phyloP scores from a whole-genome alignment of 2,329 filamentous ascomycete genomes.

The Lizonia empirigonia region DNA sequence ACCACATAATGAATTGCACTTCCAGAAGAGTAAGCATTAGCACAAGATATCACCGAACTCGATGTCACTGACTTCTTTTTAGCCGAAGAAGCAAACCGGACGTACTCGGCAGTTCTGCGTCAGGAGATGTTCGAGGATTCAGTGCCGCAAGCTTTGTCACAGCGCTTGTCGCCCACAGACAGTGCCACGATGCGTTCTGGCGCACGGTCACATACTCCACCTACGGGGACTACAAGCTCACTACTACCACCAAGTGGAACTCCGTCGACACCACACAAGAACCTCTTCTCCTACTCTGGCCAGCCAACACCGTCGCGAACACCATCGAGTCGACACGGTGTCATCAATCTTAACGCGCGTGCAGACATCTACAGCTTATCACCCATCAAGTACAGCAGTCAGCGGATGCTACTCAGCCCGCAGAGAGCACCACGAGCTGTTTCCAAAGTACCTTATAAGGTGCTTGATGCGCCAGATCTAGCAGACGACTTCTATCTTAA shows the following conservation, averaged over 20 bases:
- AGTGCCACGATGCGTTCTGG: conserved; percentile 65
- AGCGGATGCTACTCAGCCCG: conserved; percentile 89
- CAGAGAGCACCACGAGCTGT: conserved; percentile 87
- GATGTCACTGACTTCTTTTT: conserved; percentile 23
- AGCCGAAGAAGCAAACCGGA: conserved; percentile 94
- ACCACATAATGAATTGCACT: conserved; percentile 88
- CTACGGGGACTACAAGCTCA: conserved; percentile 65
- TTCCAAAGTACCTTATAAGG: conserved; percentile 97
- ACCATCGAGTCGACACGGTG: conserved; percentile 80
- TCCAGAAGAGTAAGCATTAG: conserved; percentile 72
- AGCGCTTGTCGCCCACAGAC: conserved; percentile 59
- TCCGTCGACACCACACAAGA: conserved; percentile 95
- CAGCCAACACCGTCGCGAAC: conserved; percentile 89
- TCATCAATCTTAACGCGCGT: conserved; percentile 81
- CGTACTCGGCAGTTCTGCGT: conserved; percentile 84
- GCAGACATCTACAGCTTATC: conserved; percentile 96
- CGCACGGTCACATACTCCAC: conserved; percentile 80
- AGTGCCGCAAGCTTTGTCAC: conserved; percentile 78
- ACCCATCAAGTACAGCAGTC: conserved; percentile 89
- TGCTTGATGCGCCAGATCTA: conserved; percentile 92
- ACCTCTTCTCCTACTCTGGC: conserved; percentile 89
- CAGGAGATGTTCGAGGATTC: conserved; percentile 91
- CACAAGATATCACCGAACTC: neutral
- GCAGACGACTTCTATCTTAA: conserved; percentile 99
- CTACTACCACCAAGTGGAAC: conserved; percentile 77